Conservation (phyloP, 1,284 basidiomycete genomes). For the Tausonia pullulans region DNA sequence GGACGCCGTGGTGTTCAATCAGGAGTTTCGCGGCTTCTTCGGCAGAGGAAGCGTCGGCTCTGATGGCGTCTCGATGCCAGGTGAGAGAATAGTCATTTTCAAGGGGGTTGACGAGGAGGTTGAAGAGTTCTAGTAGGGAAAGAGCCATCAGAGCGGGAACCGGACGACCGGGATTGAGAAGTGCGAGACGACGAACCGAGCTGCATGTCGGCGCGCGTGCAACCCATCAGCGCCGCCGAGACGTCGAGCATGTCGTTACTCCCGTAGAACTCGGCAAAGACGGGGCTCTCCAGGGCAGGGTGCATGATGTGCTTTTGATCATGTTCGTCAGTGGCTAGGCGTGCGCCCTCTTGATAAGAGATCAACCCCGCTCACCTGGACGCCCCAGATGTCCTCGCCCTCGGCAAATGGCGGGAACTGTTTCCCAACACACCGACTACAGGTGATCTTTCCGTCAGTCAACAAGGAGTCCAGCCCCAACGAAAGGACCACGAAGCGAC, state of each 20-base stretch:
- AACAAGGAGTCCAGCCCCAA: too few species aligned
- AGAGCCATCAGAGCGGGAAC: not conserved
- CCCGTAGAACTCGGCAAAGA: conserved; percentile 57
- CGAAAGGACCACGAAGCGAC: too few species aligned
- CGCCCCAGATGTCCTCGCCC: conserved; percentile 28
- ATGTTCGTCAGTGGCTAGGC: conserved; percentile 22
- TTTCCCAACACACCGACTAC: conserved; percentile 54
- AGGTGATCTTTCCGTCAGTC: too few species aligned
- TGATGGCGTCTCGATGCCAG: conserved; percentile 74
- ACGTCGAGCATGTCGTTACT: conserved; percentile 45
- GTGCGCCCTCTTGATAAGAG: not conserved
- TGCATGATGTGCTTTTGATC: conserved; percentile 66
- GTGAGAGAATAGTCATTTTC: conserved; percentile 58
- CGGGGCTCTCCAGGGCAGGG: conserved; percentile 49
- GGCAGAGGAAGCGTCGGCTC: conserved; percentile 48
- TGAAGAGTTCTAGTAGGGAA: conserved; percentile 54
- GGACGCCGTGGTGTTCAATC: conserved; percentile 57
- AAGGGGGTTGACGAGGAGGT: conserved; percentile 61
- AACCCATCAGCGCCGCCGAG: conserved; percentile 46
- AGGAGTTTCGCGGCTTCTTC: conserved; percentile 52
- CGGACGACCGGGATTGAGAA: too few species aligned
- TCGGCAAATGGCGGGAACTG: conserved; percentile 67
- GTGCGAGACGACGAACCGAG: conserved; percentile 46
- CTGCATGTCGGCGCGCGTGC: conserved; percentile 46
- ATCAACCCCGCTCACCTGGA: not conserved